Conservation (phyloP, 208 protist genomes). For the Trypanosoma melophagium region DNA sequence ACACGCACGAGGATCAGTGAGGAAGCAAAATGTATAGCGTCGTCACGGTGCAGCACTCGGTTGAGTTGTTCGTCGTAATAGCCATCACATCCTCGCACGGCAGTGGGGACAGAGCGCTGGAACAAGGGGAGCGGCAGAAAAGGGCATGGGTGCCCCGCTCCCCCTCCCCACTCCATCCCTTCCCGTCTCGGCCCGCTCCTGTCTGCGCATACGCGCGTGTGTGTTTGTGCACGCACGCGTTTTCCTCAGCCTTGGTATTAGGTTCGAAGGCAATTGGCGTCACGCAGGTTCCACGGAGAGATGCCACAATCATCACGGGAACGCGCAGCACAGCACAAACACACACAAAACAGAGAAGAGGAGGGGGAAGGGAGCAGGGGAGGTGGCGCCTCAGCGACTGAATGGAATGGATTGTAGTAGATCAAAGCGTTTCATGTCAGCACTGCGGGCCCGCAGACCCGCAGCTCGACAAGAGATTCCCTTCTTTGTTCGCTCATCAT, state of each 20-base stretch:
- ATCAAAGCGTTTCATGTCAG: conserved; percentile 27
- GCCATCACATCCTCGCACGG: background rate
- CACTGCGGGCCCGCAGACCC: background rate
- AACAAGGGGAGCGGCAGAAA: background rate
- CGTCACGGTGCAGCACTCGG: background rate
- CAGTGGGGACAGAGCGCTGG: background rate
- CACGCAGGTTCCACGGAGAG: conserved; percentile 30
- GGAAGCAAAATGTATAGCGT: background rate
- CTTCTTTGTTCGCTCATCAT: conserved; percentile 23
- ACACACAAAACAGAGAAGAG: background rate
- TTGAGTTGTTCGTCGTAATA: background rate
- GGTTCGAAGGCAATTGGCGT: conserved; percentile 30
- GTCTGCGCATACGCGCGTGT: no score
- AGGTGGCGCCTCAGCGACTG: conserved; percentile 5
- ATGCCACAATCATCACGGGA: conserved; percentile 30
- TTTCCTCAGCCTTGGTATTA: conserved; percentile 29
- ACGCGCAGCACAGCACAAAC: background rate
- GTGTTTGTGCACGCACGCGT: background rate
- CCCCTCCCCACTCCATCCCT: no score
- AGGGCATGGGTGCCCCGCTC: no score
- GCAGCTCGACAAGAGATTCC: conserved; percentile 27
- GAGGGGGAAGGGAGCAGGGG: no score
- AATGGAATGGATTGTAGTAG: conserved; percentile 22
- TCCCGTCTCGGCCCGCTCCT: no score
- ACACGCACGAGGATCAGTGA: conserved; percentile 9